phyloP scores from a whole-genome alignment of 2,329 filamentous ascomycete genomes.

The Beauveria australis region DNA sequence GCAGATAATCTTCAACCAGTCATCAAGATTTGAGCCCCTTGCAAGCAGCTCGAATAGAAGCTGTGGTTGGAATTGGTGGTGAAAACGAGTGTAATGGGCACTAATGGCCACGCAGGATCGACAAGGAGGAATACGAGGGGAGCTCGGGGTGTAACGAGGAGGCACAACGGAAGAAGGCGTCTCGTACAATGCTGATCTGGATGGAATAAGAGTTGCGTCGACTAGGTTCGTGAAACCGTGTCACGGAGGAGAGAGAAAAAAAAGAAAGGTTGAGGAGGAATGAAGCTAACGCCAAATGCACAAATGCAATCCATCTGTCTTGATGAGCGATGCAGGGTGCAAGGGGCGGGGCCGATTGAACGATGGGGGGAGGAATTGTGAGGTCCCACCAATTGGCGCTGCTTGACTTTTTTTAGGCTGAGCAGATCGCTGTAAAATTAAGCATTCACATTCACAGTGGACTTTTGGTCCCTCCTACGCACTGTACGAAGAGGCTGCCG shows the following conservation, averaged over 20 bases:
- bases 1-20: not conserved
- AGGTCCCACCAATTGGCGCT: no score
- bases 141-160: not conserved
- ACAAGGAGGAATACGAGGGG: not conserved
- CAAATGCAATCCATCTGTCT: not conserved
- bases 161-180: not conserved
- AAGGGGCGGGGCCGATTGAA: not conserved
- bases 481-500: no score
- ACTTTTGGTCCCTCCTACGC: not conserved
- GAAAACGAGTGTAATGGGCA: conserved; percentile 13
- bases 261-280: not conserved
- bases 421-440: not conserved
- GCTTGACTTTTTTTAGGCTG: no score
- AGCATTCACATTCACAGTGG: not conserved
- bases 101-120: conserved; percentile 5
- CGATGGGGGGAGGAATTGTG: not conserved
- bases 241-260: not conserved
- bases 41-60: not conserved
- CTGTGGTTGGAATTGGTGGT: not conserved
- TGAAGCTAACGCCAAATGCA: conserved; percentile 1
- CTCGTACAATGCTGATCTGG: not conserved
- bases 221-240: not conserved
- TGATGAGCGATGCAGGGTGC: not conserved
- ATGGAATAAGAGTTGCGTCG: not conserved
- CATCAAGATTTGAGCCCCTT: not conserved